These are phyloP conservation scores for Euphorbia peplus DNA, from an alignment of 345 rosid genomes.

Conservation along the genomic window DNA sequence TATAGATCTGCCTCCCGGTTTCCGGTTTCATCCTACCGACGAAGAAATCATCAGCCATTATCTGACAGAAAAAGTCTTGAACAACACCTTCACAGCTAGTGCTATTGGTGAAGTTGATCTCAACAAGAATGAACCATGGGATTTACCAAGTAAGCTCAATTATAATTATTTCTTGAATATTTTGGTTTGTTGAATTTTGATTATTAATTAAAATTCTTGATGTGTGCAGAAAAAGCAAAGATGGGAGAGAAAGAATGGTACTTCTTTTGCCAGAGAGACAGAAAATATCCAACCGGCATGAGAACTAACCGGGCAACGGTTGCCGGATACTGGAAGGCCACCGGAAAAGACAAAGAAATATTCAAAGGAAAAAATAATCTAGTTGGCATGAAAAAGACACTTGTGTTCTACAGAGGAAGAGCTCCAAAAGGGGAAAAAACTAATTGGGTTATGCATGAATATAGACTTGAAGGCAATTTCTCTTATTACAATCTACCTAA, in stretches of 20 bases:
- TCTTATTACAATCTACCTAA: slow-evolving; percentile 67
- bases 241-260: slow-evolving; percentile 96
- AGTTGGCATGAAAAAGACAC: slow-evolving; percentile 99
- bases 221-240: slow-evolving; percentile 71
- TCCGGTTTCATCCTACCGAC: slow-evolving; percentile 89
- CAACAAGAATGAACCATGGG: slow-evolving; percentile 97
- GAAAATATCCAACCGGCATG: slow-evolving; percentile 97
- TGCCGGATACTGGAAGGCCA: slow-evolving; percentile 97
- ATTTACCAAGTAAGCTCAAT: slow-evolving; percentile 58
- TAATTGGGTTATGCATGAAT: slow-evolving; percentile 98
- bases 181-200: background rate
- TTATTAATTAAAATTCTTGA: background rate
- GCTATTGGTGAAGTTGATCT: slow-evolving; percentile 80
- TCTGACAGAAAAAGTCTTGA: slow-evolving; percentile 54
- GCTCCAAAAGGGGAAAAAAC: slow-evolving; percentile 97
- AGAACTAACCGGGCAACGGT: slow-evolving; percentile 92
- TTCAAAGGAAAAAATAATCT: slow-evolving; percentile 59
- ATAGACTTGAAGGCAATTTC: slow-evolving; percentile 79
- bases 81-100: slow-evolving; percentile 43
- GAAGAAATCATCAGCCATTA: slow-evolving; percentile 80
- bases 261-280: slow-evolving; percentile 87
- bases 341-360: slow-evolving; percentile 91
- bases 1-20: slow-evolving; percentile 75
- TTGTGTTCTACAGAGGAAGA: slow-evolving; percentile 90
- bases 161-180: background rate